Conservation (phyloP, 768 basidiomycete species). For the Lactarius hengduanensis region DNA sequence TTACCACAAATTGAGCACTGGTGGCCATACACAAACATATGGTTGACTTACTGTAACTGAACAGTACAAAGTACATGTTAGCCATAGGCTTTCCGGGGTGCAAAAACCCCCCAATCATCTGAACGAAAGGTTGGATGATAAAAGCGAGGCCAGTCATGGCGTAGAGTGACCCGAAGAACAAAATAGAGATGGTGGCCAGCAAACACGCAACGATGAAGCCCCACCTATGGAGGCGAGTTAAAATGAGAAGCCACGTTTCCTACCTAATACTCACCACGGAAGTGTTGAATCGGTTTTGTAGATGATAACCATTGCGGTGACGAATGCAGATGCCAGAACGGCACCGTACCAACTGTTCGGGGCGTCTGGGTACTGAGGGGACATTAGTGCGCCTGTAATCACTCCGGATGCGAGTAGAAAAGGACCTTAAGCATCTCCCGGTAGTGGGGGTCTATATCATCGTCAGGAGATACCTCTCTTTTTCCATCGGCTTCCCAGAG, state of each 20-base stretch:
- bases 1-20: neutral
- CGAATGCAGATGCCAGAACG: conserved; percentile 31
- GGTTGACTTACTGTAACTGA: conserved; percentile 42
- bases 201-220: conserved; percentile 45
- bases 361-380: conserved; percentile 36
- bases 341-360: conserved; percentile 38
- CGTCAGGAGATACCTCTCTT: conserved; percentile 31
- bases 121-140: conserved; percentile 50
- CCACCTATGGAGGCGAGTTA: conserved; percentile 36
- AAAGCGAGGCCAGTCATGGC: conserved; percentile 49
- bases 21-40: neutral
- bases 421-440: conserved; percentile 49
- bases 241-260: neutral
- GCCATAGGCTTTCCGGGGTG: conserved; percentile 38
- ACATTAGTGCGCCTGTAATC: neutral
- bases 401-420: neutral
- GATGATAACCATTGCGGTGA: conserved; percentile 44
- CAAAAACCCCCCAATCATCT: conserved; percentile 43
- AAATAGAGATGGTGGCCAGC: conserved; percentile 44
- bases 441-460: conserved; percentile 51
- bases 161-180: conserved; percentile 47
- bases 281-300: conserved; percentile 50
- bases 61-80: conserved; percentile 45
- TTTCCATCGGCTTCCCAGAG: conserved; percentile 44
- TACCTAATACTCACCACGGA: conserved; percentile 41